Base-by-base conservation (phyloP, 345 rosid genomes). In the Linum lewisii region DNA sequence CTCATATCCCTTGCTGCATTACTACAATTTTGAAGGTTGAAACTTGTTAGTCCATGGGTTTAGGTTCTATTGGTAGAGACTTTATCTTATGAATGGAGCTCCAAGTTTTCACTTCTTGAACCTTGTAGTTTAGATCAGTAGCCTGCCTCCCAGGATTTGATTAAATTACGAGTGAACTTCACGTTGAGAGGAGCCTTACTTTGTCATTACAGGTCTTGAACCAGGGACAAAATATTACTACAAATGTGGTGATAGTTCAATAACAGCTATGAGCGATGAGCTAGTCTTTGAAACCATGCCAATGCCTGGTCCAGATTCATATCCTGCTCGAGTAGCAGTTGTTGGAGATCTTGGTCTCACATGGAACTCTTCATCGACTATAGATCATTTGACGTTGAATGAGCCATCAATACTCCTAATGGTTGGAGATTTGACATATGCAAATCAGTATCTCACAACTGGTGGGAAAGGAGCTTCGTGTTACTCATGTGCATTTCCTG, bases 321-420 rank as follows among this genome's bases (percentile, higher is more conserved):
- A 84, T 62, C 97, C 97, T 63, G 65, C 4, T 54, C 71, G 91
- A 57, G 77, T 87, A 58, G 95, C 81, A 34, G 62, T 90, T 72
- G 58, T 87, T 61, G 94, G 96, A 50, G 97, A 87, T 70, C 65
- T 90, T 61, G 97, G 97, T 51, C 89, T 90, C 29, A 84, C 96
- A 9, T 74, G 83, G 69, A 90, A 90, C 65, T 78, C 96, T 53
- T 82, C 94, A 1, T 78, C 94, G 23, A 87, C 96, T 6, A 64
- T 85, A 44, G 89, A 82, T 70, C 90, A 87, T 73, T 49, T 87
- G 69, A 61, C 58, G 1, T 44, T 56, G 66, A 87, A 90, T 65
- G 86, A 87, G 34, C 94, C 96, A 0, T 84, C 86, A 7, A 20
- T 90, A 72, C 60, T 90, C 52, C 37, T 90, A 66, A 79, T 87